Percentiles rank a stretch among this genome's conserved stretches.
Conservation (phyloP, 2,329 filamentous ascomycete genomes). For the Cadophora luteo-olivacea region DNA sequence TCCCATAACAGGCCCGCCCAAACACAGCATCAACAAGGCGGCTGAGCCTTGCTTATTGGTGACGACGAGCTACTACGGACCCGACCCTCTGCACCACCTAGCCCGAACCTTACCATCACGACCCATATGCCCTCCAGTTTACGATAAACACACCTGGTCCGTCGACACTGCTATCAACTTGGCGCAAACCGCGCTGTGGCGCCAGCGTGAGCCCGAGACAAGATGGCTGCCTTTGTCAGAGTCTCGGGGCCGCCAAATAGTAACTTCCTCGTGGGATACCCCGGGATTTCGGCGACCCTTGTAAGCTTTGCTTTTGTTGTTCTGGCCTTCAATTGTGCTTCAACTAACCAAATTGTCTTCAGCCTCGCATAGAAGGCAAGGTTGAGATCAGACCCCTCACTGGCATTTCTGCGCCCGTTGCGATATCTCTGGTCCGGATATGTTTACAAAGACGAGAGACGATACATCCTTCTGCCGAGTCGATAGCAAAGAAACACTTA, state of each 20-base stretch:
- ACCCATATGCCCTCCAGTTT: conserved; percentile 33
- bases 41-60: conserved; percentile 42
- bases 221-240: conserved; percentile 84
- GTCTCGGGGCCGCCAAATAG: conserved; percentile 97
- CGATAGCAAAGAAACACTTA: conserved; percentile 88
- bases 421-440: conserved; percentile 92
- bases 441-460: conserved; percentile 92
- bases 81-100: conserved; percentile 12
- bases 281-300: conserved; percentile 95
- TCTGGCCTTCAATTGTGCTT: conserved; percentile 29
- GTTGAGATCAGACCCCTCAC: conserved; percentile 91
- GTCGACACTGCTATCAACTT: conserved; percentile 35
- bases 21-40: conserved; percentile 28
- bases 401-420: conserved; percentile 87
- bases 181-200: conserved; percentile 42
- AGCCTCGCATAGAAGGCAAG: conserved; percentile 97
- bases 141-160: conserved; percentile 31
- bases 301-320: conserved; percentile 62
- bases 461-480: conserved; percentile 95
- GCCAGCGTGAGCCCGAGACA: conserved; percentile 44
- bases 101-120: conserved; percentile 4
- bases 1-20: neutral
- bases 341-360: conserved; percentile 33
- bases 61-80: conserved; percentile 30
- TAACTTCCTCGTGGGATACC: conserved; percentile 95